Base-by-base conservation (phyloP, 2,329 filamentous ascomycete species). In the Colletotrichum sp. region DNA sequence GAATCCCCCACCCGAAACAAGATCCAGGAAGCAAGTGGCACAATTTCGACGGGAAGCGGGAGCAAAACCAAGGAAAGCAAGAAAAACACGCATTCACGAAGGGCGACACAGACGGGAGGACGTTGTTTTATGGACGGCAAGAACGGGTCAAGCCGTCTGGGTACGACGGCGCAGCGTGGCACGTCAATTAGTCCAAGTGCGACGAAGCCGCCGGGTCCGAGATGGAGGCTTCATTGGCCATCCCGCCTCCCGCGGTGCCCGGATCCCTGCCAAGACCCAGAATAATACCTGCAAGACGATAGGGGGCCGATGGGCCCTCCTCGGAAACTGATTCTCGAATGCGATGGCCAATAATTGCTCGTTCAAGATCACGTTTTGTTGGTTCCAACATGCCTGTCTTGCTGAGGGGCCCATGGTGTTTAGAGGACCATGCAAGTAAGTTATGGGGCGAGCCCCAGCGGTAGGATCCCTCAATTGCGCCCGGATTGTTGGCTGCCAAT, bases 161-260 rank as follows among this genome's bases (percentile, higher is more conserved):
- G 36, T 62, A 62, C 28, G n/a, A 24, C 62, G 9, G 15, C 28
- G 34, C 62, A 21, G 30, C 13, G 30, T 24, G 65, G 65, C 65
- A 36, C 44, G 30, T 15, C n/a, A 30, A 34, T n/a, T 15, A 32
- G 30, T 49, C 24, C 44, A 36, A 60, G 52, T 44, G 12, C 44
- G 39, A 39, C 71, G 57, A 70, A 70, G 67, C 71, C 57, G 71
- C 39, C 30, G 36, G 71, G 39, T 69, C 71, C 71, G 71, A 69
- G 39, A 55, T 62, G 66, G 39, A 28, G 71, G 36, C 64, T 72
- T 69, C 36, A 69, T 52, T 72, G 64, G 71, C 34, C 59, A 52
- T 24, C 12, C 44, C 26, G 39, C 49, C 55, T 72, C 24, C 69
- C 52, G 49, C 49, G 44, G 28, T n/a, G 34, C 71, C 65, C 44